Evolutionary conservation across 768 basidiomycete species (phyloP).

Genomic region (Pisolithus tinctorius): DNA sequence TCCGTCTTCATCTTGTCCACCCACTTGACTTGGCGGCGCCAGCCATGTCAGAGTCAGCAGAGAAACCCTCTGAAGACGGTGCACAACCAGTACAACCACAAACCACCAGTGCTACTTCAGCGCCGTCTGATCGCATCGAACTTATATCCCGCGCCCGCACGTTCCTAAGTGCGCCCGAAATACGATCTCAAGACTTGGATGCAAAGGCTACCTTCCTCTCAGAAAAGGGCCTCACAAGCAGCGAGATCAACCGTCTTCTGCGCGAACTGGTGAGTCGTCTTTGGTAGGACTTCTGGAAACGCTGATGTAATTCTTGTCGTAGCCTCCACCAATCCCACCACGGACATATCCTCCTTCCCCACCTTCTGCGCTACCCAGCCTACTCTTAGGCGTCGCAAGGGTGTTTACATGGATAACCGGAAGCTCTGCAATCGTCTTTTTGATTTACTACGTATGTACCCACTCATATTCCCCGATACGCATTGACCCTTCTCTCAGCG

Average conservation of each 20-base stretch:
- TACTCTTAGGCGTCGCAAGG: conserved; percentile 55
- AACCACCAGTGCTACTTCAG: too few species aligned
- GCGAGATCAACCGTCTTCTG: conserved; percentile 55
- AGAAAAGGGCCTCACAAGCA: conserved; percentile 62
- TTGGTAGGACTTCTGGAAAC: neutral
- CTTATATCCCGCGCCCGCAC: conserved; percentile 50
- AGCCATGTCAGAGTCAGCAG: too few species aligned
- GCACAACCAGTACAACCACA: too few species aligned
- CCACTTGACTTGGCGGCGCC: too few species aligned
- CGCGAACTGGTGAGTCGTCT: conserved; percentile 44
- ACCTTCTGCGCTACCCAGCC: conserved; percentile 61
- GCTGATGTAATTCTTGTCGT: neutral
- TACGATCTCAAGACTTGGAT: conserved; percentile 46
- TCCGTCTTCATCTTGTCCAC: too few species aligned
- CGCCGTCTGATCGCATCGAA: conserved; percentile 29
- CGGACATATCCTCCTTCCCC: conserved; percentile 66
- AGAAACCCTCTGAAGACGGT: too few species aligned
- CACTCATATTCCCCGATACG: neutral
- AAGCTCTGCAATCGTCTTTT: conserved; percentile 48
- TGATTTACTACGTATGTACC: conserved; percentile 59
- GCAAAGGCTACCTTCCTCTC: conserved; percentile 59
- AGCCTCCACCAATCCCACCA: conserved; percentile 53
- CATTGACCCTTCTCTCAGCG: conserved; percentile 36
- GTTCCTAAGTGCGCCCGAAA: conserved; percentile 63
- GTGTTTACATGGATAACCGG: conserved; percentile 63